Percentiles rank a stretch among this genome's conserved stretches.
Conservation (phyloP, 2,329 filamentous ascomycete genomes). For the Dothiorella sarmentorum region DNA sequence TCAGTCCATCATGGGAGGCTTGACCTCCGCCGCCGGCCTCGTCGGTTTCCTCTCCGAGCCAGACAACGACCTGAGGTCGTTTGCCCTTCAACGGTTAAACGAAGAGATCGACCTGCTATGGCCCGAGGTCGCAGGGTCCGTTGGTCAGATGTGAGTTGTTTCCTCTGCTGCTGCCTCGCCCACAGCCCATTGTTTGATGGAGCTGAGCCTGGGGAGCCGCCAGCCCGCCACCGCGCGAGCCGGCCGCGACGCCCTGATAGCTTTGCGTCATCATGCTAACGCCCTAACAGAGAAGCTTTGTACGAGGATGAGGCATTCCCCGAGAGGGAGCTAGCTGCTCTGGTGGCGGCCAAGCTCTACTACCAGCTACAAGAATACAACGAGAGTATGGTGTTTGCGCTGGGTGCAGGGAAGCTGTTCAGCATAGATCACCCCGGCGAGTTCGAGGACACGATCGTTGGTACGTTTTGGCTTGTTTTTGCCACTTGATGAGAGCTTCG, state of each 20-base stretch:
- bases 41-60: constrained; percentile 94
- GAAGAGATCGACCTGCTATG: constrained; percentile 95
- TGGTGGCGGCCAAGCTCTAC: constrained; percentile 96
- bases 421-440: constrained; percentile 87
- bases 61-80: constrained; percentile 89
- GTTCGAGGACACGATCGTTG: constrained; percentile 98
- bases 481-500: neutral
- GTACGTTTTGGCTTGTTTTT: constrained; percentile 38
- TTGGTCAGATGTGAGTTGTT: constrained; percentile 80
- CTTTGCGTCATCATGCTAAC: constrained; percentile 17
- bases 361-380: constrained; percentile 99
- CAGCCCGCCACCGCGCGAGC: constrained; percentile 10
- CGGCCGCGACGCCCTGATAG: constrained; percentile 8
- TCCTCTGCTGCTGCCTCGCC: neutral
- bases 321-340: constrained; percentile 86
- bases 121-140: constrained; percentile 90
- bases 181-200: neutral
- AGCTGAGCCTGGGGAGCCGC: constrained; percentile 19
- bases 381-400: constrained; percentile 97
- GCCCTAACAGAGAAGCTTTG: constrained; percentile 72
- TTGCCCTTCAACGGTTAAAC: constrained; percentile 91
- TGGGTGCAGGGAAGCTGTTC: constrained; percentile 92
- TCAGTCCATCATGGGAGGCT: constrained; percentile 68
- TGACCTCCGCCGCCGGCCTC: constrained; percentile 90
- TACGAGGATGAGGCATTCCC: constrained; percentile 96